Base-by-base conservation (phyloP, 495 filamentous ascomycete species). In the Aspergillus panamensis region DNA sequence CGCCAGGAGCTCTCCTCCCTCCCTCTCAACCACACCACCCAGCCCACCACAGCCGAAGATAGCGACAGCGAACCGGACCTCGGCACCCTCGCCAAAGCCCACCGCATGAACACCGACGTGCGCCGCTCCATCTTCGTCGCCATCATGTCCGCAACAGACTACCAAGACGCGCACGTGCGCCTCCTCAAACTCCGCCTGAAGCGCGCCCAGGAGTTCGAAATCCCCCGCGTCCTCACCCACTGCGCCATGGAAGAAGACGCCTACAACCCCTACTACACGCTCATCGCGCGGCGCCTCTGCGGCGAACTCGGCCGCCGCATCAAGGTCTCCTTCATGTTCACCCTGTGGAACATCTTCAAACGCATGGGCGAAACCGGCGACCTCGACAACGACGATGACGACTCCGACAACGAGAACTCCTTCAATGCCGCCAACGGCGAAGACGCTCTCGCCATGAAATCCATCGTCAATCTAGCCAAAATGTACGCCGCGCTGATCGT, bases 91-190 rank as follows among this genome's bases (percentile, higher is more conserved):
- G 93, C 95, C 9, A 82, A 81, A 57, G 84, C 90, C 53, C 88
- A 96, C 47, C 84, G 90, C 9, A 96, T 98, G 90, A 97, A 97
- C 69, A 97, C 95, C 0, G 89, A 93, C 62, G 80, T 96, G 40
- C 87, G 95, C 21, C 87, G 92, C 32, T 90, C 90, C 8, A 96
- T 98, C 57, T 98, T 97, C 67, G 81, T 95, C 20, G 83, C 91
- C 31, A 83, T 97, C 59, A 87, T 96, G 79, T 91, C 89, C n/a
- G 90, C 91, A 3, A 80, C 78, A 4, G 93, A 97, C 67, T 92
- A 81, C 70, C 84, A 89, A 57, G 91, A 97, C 67, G 94, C 92
- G 0, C 83, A 90, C 60, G 66, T 84, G 3, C 85, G 89, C 8
- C 76, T 97, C 2, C 74, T 86, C 57, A 96, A 95, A 63, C 80